Evolutionary conservation across 805 yeast species (phyloP).

Genomic region (Myxozyma neotropica): DNA sequence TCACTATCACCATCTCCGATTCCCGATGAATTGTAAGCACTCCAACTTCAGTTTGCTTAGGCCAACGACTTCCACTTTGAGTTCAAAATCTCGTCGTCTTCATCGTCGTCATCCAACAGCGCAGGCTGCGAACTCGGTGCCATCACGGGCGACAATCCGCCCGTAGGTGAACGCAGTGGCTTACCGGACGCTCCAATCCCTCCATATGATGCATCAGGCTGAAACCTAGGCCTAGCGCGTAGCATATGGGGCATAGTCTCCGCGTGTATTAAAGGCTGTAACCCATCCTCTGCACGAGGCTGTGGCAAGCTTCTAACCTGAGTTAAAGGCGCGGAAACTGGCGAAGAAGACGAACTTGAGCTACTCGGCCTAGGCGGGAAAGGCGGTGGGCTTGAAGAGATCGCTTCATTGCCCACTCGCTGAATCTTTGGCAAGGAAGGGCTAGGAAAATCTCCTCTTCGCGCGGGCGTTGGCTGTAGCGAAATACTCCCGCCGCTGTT

Average conservation of each 20-base stretch:
- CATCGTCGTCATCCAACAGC: constrained; percentile 22
- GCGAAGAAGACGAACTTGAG: background rate
- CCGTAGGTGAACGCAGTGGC: background rate
- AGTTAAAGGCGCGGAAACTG: background rate
- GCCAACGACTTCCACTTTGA: constrained; percentile 26
- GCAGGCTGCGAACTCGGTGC: constrained; percentile 1
- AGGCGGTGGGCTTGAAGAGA: constrained; percentile 11
- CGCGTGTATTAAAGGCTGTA: background rate
- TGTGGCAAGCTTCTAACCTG: background rate
- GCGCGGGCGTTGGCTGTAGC: background rate
- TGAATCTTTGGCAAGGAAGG: constrained; percentile 21
- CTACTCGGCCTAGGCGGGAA: constrained; percentile 23
- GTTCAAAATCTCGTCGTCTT: constrained; percentile 1
- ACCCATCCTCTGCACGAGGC: background rate
- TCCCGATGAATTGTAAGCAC: no score
- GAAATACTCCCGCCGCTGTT: constrained; percentile 1
- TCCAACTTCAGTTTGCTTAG: no score
- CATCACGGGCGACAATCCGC: background rate
- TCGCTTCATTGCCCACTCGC: background rate
- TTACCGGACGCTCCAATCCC: constrained; percentile 5
- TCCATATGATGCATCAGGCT: constrained; percentile 7
- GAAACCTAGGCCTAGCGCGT: constrained; percentile 3
- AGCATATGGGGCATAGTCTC: constrained; percentile 4
- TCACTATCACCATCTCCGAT: no score
- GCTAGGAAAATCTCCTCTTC: constrained; percentile 25